These are phyloP conservation scores for Adansonia gregorii DNA, from an alignment of 441 rosid species.

Conservation along the genomic window DNA sequence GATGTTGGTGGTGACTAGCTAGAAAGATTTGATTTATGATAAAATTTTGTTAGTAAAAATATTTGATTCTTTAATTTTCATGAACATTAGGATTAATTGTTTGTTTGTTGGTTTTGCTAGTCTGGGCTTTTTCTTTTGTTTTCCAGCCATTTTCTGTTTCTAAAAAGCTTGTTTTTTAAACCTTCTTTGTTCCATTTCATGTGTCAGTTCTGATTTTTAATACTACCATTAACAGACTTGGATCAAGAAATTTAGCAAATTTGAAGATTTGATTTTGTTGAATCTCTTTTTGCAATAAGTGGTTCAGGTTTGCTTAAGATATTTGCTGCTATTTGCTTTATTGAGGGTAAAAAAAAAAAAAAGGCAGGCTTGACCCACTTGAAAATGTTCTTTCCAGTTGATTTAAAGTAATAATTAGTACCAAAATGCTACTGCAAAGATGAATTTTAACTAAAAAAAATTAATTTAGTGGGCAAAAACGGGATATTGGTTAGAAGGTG, in stretches of 20 bases:
- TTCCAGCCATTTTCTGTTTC: background rate
- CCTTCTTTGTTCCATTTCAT: background rate
- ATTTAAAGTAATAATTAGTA: background rate
- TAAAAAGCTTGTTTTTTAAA: background rate
- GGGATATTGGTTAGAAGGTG: background rate
- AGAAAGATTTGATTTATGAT: background rate
- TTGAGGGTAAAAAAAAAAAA: background rate
- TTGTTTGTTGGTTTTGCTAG: background rate
- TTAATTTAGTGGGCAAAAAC: background rate
- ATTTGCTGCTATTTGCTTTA: background rate
- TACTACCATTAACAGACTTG: background rate
- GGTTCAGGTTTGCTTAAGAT: constrained; percentile 9
- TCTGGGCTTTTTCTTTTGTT: background rate
- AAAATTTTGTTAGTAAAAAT: background rate
- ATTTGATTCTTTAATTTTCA: constrained; percentile 18
- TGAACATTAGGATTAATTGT: background rate
- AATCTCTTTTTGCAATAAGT: background rate
- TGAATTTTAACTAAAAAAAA: too few species aligned
- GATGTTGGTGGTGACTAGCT: background rate
- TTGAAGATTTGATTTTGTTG: background rate
- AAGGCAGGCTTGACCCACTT: background rate
- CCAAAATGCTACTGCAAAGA: too few species aligned
- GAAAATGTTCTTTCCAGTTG: background rate
- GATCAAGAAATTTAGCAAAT: background rate
- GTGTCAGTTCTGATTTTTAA: background rate